Evolutionary conservation across 179 eudicot genomes (phyloP).

Genomic region (Nepenthes alata): DNA sequence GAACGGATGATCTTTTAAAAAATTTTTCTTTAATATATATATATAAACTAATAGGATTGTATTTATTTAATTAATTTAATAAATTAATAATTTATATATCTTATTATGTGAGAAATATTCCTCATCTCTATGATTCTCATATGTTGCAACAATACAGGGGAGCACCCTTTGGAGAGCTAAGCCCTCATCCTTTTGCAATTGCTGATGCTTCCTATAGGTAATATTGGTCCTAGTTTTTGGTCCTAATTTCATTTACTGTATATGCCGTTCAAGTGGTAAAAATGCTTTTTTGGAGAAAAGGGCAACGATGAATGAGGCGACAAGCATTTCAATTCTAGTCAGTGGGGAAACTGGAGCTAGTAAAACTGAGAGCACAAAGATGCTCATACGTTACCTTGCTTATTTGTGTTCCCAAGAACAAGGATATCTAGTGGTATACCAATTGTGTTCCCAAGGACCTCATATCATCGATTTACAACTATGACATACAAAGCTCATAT

Average conservation of each 20-base stretch:
- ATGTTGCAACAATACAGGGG: slow-evolving; percentile 70
- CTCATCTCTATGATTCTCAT: slow-evolving; percentile 30
- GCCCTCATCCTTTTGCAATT: slow-evolving; percentile 59
- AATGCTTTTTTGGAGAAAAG: neutral
- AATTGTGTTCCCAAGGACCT: no score
- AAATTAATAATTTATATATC: no score
- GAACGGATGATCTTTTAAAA: no score
- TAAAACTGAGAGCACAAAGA: slow-evolving; percentile 10
- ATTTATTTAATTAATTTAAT: no score
- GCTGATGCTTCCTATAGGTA: slow-evolving; percentile 61
- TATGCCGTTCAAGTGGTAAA: neutral
- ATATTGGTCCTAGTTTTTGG: neutral
- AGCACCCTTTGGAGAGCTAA: slow-evolving; percentile 55
- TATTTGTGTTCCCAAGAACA: neutral
- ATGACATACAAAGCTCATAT: no score
- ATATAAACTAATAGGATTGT: no score
- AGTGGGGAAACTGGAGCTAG: slow-evolving; percentile 12
- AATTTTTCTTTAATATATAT: no score
- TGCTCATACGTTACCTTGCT: slow-evolving; percentile 9
- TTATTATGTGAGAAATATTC: no score
- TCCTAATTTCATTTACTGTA: neutral
- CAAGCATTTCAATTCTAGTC: slow-evolving; percentile 9
- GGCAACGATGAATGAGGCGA: slow-evolving; percentile 9
- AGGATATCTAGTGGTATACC: no score
- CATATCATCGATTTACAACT: no score